Evolutionary conservation across 768 basidiomycete genomes (phyloP).

Genomic region (Hydnomerulius pinastri): DNA sequence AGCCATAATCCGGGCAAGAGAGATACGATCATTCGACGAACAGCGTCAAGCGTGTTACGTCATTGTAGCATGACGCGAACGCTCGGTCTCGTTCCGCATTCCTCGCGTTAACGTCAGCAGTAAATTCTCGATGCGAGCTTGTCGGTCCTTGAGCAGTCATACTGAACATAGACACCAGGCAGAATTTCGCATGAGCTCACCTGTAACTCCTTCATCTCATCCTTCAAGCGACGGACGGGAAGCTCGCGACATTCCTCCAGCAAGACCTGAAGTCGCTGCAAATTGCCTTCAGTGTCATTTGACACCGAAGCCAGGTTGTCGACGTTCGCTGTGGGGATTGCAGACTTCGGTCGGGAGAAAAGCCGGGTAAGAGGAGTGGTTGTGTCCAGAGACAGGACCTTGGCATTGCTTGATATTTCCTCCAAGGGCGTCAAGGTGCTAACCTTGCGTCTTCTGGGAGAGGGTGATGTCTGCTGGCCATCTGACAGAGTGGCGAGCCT

Average conservation of each 20-base stretch:
- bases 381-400: constrained; percentile 29
- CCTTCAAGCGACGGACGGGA: constrained; percentile 67
- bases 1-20: too few species aligned
- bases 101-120: constrained; percentile 68
- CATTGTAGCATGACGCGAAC: not conserved
- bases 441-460: constrained; percentile 25
- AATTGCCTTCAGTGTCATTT: constrained; percentile 38
- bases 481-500: constrained; percentile 7
- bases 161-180: not conserved
- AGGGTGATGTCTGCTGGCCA: constrained; percentile 8
- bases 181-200: constrained; percentile 37
- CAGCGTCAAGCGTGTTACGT: too few species aligned
- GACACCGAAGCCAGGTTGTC: constrained; percentile 24
- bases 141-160: constrained; percentile 53
- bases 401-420: constrained; percentile 31
- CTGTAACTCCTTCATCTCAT: constrained; percentile 84
- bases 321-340: constrained; percentile 15
- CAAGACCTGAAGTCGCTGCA: constrained; percentile 59
- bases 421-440: constrained; percentile 28
- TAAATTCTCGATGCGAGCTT: constrained; percentile 76
- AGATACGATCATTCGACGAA: too few species aligned
- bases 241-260: constrained; percentile 64
- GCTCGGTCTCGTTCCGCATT: constrained; percentile 46
- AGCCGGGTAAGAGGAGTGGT: constrained; percentile 29
- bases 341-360: constrained; percentile 24